Percentiles rank a stretch among this genome's conserved stretches.
Evolutionary conservation across 2,329 filamentous ascomycete species (phyloP).

Genomic region (Ceratocystis cubensis): DNA sequence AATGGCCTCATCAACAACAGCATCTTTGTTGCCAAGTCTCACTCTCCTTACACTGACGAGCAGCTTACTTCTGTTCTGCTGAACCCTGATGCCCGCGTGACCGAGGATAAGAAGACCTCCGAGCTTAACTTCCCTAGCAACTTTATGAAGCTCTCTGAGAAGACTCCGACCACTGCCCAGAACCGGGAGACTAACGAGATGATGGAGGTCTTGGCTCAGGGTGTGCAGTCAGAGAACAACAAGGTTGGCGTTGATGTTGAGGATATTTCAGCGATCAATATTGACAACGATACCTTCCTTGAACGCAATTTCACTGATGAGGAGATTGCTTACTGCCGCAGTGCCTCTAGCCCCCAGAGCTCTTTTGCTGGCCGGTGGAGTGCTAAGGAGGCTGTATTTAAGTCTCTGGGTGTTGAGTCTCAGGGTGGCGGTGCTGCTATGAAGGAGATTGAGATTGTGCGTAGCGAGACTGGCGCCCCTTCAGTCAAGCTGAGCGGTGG

Average conservation of each 20-base stretch:
- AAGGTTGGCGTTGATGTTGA: conserved; percentile 93
- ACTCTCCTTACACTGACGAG: conserved; percentile 78
- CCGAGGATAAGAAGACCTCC: conserved; percentile 72
- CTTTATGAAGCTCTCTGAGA: conserved; percentile 53
- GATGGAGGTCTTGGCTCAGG: conserved; percentile 62
- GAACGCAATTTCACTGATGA: conserved; percentile 82
- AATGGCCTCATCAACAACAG: conserved; percentile 97
- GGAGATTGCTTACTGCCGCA: conserved; percentile 78
- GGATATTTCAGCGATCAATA: conserved; percentile 73
- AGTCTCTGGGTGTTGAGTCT: conserved; percentile 77
- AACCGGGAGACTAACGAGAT: conserved; percentile 57
- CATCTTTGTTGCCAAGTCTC: conserved; percentile 88
- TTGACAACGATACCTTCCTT: conserved; percentile 86
- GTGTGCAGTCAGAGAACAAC: conserved; percentile 50
- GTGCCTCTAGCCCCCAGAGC: conserved; percentile 66
- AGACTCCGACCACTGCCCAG: conserved; percentile 37
- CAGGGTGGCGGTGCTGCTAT: conserved; percentile 79
- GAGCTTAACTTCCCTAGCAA: conserved; percentile 60
- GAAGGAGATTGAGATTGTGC: conserved; percentile 87
- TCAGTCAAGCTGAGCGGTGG: conserved; percentile 77
- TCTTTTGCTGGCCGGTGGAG: conserved; percentile 94
- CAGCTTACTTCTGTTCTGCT: conserved; percentile 81
- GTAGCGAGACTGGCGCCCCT: conserved; percentile 70
- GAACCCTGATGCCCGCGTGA: conserved; percentile 82
- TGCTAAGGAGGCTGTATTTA: conserved; percentile 98